Evolutionary conservation across 2,329 filamentous ascomycete genomes (phyloP).

Genomic region (Simplicillium aogashimaense): DNA sequence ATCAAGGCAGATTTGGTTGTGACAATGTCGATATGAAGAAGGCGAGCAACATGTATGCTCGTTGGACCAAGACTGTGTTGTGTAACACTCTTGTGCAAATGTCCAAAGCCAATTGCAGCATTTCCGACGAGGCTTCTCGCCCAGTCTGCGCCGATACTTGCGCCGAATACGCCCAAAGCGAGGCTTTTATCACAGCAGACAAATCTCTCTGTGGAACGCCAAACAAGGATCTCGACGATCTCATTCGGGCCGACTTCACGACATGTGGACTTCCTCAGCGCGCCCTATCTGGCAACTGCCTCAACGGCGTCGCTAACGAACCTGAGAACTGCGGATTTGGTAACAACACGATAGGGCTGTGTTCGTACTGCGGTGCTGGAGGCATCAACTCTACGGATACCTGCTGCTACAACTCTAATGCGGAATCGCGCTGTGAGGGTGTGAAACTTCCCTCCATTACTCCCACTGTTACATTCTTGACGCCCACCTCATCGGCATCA

Average conservation of each 20-base stretch:
- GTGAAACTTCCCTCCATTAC: conserved; percentile 72
- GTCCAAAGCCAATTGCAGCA: conserved; percentile 59
- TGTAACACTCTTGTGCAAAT: conserved; percentile 94
- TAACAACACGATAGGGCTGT: conserved; percentile 63
- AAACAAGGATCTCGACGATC: conserved; percentile 52
- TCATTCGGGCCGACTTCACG: conserved; percentile 87
- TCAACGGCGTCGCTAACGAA: conserved; percentile 71
- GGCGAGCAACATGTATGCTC: conserved; percentile 75
- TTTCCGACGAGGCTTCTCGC: conserved; percentile 52
- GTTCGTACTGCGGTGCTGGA: conserved; percentile 74
- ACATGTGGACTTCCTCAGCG: conserved; percentile 78
- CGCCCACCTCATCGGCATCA: conserved; percentile 23
- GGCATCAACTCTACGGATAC: conserved; percentile 90
- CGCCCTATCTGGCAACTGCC: conserved; percentile 66
- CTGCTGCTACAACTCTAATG: conserved; percentile 78
- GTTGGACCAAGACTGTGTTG: conserved; percentile 83
- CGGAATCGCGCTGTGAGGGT: conserved; percentile 60
- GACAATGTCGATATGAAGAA: conserved; percentile 66
- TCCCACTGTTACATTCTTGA: conserved; percentile 52
- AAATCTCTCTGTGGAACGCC: conserved; percentile 60
- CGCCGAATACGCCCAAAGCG: conserved; percentile 77
- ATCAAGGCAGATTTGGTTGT: conserved; percentile 73
- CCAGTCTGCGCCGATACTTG: conserved; percentile 88
- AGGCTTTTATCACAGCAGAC: conserved; percentile 74
- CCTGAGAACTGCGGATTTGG: conserved; percentile 78